phyloP scores from a whole-genome alignment of 352 stramenopile genomes.

The Elongisporangium undulatum region DNA sequence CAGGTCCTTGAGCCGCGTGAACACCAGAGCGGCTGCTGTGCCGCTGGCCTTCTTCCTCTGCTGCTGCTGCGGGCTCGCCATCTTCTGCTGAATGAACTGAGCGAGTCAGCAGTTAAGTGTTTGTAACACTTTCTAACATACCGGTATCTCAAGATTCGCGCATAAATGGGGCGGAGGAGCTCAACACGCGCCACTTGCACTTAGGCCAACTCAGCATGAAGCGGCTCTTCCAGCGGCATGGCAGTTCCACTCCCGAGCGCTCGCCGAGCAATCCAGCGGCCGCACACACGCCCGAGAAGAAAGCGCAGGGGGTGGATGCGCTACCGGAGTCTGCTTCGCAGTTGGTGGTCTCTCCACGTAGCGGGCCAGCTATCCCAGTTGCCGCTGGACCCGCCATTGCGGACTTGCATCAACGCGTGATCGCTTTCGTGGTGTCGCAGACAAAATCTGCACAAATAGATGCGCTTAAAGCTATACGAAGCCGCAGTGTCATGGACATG shows the following conservation, averaged over 20 bases:
- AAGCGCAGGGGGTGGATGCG: constrained; percentile 9
- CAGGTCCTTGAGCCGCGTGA: constrained; percentile 74
- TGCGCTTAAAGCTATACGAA: background rate
- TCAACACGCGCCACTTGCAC: background rate
- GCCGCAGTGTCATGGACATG: background rate
- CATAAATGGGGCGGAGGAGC: background rate
- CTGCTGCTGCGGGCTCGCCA: constrained; percentile 6
- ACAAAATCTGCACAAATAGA: background rate
- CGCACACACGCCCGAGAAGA: background rate
- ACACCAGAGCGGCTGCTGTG: constrained; percentile 12
- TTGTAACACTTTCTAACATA: background rate
- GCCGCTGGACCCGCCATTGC: background rate
- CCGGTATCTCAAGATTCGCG: background rate
- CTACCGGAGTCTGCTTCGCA: background rate
- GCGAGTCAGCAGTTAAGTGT: background rate
- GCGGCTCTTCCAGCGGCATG: constrained; percentile 44
- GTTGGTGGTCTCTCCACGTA: background rate
- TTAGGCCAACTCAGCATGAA: constrained; percentile 26
- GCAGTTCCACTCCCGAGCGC: constrained; percentile 10
- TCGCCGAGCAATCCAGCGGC: background rate
- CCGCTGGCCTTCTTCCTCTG: background rate
- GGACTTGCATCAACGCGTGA: background rate
- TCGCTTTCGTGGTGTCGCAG: background rate
- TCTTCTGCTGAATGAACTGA: background rate
- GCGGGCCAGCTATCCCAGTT: background rate